Base-by-base conservation (phyloP, 2,329 filamentous ascomycete genomes). In the Fragosphaeria purpurea region DNA sequence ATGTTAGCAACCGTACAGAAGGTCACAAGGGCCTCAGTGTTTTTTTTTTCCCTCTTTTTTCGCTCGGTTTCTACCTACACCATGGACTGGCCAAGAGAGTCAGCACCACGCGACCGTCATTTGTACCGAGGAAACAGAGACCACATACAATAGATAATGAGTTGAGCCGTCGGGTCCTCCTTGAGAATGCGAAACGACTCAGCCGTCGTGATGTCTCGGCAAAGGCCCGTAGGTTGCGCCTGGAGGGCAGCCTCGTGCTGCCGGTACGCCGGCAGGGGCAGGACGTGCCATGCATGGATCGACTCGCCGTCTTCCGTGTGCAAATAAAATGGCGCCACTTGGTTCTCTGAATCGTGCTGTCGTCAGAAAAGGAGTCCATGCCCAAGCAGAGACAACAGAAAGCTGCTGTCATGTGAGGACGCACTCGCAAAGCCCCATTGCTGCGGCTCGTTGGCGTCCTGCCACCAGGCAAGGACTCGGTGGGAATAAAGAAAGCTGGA, bases 271-370 rank as follows among this genome's bases (percentile, higher is more conserved):
- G 84, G 80, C 6, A 94, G 67, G 0, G 91, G 91, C 46, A 96
- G 70, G 50, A 97, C 76, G 62, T 96, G 91, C 91, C 91, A 97
- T 32, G 86, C 86, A 62, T 93, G 94, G 13, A 97, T 70, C 2
- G 72, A 80, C 65, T 90, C 83, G 40, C 82, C 80, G 63, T 96
- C 90, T 1, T 80, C 71, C 0, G 88, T 93, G 4, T 68, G 70
- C 39, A 97, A 68, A 45, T 79, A 81, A 64, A 97, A 96, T 0
- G 91, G 86, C 6, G 88, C 89, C 3, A 95, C 85, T 68, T 97
- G 91, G 58, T 89, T 88, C 62, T 81, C 86, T 91, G 58, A 22
- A 2, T 22, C 22, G 22, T 22, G 22, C 22, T 22, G 22, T 22
- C 22, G 22, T 22, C 22, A 22, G 22, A 22, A 22, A 22, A 22